These are phyloP conservation scores for Brasenia schreberi DNA, from an alignment of 164 flowering plant genomes.

Conservation along the genomic window DNA sequence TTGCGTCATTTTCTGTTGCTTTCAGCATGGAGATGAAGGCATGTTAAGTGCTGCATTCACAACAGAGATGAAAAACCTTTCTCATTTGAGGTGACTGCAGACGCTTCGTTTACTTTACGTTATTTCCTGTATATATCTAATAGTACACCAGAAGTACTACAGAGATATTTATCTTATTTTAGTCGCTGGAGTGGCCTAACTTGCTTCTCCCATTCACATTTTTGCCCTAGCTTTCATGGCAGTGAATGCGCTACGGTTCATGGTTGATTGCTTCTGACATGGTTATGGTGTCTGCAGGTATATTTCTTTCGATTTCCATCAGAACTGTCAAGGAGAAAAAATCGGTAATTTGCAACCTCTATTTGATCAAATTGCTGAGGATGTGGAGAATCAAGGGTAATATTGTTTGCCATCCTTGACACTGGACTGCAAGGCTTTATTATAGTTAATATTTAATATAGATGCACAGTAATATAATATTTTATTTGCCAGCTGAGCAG, in stretches of 20 bases:
- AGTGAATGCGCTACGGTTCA: not conserved
- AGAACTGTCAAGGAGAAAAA: constrained; percentile 51
- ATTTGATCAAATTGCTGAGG: constrained; percentile 59
- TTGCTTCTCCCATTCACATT: not conserved
- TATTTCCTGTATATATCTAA: too few relatives aligned
- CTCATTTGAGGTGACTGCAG: constrained; percentile 53
- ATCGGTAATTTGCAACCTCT: constrained; percentile 57
- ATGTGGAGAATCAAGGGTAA: constrained; percentile 80
- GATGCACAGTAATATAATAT: constrained; percentile 25
- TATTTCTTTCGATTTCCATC: constrained; percentile 85
- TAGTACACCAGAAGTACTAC: too few relatives aligned
- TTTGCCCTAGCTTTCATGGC: not conserved
- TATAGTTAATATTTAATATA: constrained; percentile 1
- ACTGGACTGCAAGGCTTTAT: not conserved
- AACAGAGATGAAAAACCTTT: constrained; percentile 67
- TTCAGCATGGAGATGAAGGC: constrained; percentile 97
- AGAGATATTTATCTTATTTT: not conserved
- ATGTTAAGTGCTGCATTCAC: constrained; percentile 56
- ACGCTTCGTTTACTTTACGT: too few relatives aligned
- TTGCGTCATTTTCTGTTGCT: not conserved
- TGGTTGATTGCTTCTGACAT: not conserved
- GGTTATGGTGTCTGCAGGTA: constrained; percentile 36
- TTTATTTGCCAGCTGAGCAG: constrained; percentile 84
- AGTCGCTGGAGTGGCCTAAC: not conserved
- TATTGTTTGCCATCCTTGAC: constrained; percentile 1